Base-by-base conservation (phyloP, 106 monocot species). In the Apostasia ramifera region DNA sequence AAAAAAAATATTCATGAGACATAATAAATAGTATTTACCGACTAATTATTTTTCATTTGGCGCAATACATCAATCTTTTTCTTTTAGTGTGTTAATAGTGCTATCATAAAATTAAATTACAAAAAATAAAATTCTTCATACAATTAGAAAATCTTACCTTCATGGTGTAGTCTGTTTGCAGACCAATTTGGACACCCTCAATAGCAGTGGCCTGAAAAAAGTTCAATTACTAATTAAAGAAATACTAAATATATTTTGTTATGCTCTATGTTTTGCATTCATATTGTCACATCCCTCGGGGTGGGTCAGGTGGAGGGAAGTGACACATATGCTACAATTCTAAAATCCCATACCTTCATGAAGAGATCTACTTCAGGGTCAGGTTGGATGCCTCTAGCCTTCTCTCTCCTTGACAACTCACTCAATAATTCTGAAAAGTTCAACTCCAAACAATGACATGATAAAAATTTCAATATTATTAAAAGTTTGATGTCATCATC, bases 311-410 rank as follows among this genome's bases (percentile, higher is more conserved):
- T 59, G 59, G 6, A 40, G 37, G 1, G 2, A 59, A 38, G 1
- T 59, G 37, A 59, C 7, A 8, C 59, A 59, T 12, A 59, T 59
- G 26, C 26, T 40, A 37, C 1, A 59, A 40, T 2, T 39, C 1
- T 40, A 62, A 62, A 43, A 43, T 62, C 13, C 39, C 41, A 44
- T 71, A 91, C 91, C 87, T 92, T 92, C 91, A 92, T 92, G 73
- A 85, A 92, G 42, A 88, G 80, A 63, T 92, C 91, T 8, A 92
- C 80, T 53, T 92, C 91, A 39, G 87, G 57, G n/a, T 92, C 91
- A 0, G 91, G 91, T 10, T 76, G 39, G 54, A 92, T 88, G 26
- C 82, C 84, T 50, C 42, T 68, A 3, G 80, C 81, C 61, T 81
- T 88, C 71, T 92, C 91, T 63, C 80, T 82, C 67, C 68, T 80